Conservation (phyloP, 768 basidiomycete species). For the Suillus decipiens region DNA sequence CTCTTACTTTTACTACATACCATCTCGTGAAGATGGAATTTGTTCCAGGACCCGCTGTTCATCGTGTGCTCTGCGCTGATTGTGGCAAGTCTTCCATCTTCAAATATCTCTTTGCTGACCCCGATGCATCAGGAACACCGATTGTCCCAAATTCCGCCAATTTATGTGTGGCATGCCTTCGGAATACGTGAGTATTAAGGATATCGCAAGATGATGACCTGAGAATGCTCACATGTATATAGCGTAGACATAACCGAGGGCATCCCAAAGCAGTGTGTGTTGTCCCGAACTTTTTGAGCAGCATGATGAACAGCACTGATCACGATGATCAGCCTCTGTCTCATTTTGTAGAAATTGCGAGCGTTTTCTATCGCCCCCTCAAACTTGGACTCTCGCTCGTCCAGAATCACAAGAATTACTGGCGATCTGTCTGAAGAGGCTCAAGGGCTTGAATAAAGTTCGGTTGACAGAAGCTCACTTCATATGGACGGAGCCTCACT, state of each 20-base stretch:
- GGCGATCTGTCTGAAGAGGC: constrained; percentile 91
- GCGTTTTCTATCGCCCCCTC: constrained; percentile 90
- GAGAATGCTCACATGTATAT: neutral
- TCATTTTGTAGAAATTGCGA: constrained; percentile 97
- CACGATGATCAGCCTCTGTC: constrained; percentile 63
- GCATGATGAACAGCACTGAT: neutral
- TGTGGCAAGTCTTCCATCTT: constrained; percentile 55
- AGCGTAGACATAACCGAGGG: constrained; percentile 98
- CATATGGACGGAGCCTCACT: constrained; percentile 99
- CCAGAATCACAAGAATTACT: constrained; percentile 93
- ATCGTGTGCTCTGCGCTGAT: constrained; percentile 86
- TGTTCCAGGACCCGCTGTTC: constrained; percentile 69
- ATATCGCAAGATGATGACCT: neutral
- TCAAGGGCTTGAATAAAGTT: constrained; percentile 92
- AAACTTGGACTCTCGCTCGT: constrained; percentile 80
- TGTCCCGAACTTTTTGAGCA: neutral
- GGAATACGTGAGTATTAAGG: constrained; percentile 68
- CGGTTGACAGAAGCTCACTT: constrained; percentile 98
- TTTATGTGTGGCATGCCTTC: constrained; percentile 83
- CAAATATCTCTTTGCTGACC: constrained; percentile 8
- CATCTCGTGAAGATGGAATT: constrained; percentile 64
- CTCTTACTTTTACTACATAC: neutral
- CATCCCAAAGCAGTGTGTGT: constrained; percentile 88
- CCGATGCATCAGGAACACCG: constrained; percentile 58
- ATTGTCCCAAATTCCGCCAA: constrained; percentile 93